phyloP scores from a whole-genome alignment of 2,329 filamentous ascomycete genomes.

The Lomentospora prolificans region DNA sequence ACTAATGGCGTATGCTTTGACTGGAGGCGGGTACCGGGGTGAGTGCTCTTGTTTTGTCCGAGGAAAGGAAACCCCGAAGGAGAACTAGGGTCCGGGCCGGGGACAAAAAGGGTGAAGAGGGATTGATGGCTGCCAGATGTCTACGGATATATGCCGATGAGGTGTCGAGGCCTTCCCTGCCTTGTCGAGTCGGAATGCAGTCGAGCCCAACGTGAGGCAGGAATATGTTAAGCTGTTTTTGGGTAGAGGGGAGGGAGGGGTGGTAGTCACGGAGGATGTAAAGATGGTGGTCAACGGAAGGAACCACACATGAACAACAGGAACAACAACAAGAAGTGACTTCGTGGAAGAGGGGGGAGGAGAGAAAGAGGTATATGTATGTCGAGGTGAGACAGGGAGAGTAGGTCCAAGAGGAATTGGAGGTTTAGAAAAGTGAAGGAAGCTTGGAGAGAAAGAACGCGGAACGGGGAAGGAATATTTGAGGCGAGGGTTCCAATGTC shows the following conservation, averaged over 20 bases:
- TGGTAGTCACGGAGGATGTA: neutral
- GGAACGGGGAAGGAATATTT: constrained; percentile 5
- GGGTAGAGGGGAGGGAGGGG: constrained; percentile 14
- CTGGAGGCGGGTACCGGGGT: constrained; percentile 9
- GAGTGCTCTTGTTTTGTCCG: neutral
- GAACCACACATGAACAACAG: constrained; percentile 19
- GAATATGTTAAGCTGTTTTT: constrained; percentile 12
- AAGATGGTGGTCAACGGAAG: constrained; percentile 13
- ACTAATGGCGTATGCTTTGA: too few relatives aligned
- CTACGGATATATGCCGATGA: constrained; percentile 14
- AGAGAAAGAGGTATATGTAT: constrained; percentile 7
- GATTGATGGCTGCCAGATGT: constrained; percentile 7
- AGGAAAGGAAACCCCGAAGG: neutral
- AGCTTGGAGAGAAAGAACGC: neutral
- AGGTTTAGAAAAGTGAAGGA: neutral
- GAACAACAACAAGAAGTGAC: constrained; percentile 7
- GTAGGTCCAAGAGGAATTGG: neutral
- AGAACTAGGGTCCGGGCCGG: constrained; percentile 12
- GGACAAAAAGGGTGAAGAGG: constrained; percentile 8
- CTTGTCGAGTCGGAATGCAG: constrained; percentile 31
- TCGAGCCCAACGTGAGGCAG: constrained; percentile 42
- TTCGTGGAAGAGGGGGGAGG: neutral
- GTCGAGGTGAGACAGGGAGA: constrained; percentile 10
- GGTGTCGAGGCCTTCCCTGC: constrained; percentile 6
- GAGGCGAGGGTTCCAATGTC: neutral